Evolutionary conservation across 2,329 filamentous ascomycete species (phyloP).

Genomic region (Herpomyces periplanetae): DNA sequence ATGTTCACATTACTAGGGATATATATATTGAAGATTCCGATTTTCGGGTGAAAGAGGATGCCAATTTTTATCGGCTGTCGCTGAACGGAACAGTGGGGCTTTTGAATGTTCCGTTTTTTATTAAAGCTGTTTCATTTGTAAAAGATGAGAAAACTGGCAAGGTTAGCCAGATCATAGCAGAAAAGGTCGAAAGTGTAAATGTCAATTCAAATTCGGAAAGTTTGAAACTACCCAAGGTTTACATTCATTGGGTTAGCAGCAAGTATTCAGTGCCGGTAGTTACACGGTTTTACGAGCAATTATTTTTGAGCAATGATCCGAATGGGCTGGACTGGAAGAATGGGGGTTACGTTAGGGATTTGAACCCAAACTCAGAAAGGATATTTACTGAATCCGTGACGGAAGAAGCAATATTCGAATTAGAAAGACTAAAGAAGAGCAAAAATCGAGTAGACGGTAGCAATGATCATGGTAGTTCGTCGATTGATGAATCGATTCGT

Average conservation of each 20-base stretch:
- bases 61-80: constrained; percentile 37
- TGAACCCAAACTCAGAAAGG: constrained; percentile 48
- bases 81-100: constrained; percentile 34
- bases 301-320: constrained; percentile 63
- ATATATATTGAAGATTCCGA: constrained; percentile 53
- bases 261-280: constrained; percentile 17
- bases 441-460: constrained; percentile 50
- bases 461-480: no score
- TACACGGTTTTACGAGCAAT: constrained; percentile 32
- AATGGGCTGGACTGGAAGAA: constrained; percentile 22
- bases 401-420: constrained; percentile 42
- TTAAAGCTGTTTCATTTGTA: constrained; percentile 23
- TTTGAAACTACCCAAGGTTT: constrained; percentile 15
- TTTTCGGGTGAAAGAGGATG: constrained; percentile 29
- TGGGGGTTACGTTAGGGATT: constrained; percentile 41
- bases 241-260: constrained; percentile 57
- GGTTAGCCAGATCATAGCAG: constrained; percentile 23
- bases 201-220: constrained; percentile 23
- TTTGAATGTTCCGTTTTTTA: constrained; percentile 25
- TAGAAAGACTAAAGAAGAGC: constrained; percentile 28
- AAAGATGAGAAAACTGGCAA: constrained; percentile 22
- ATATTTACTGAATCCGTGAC: constrained; percentile 40
- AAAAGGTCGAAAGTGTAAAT: constrained; percentile 24
- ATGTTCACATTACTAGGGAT: constrained; percentile 25
- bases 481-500: no score